Evolutionary conservation across 1,139 yeast species (phyloP), one percentile per base, ranked within the genome.

Genomic region (Debaryomyces psychrophilus): DNA sequence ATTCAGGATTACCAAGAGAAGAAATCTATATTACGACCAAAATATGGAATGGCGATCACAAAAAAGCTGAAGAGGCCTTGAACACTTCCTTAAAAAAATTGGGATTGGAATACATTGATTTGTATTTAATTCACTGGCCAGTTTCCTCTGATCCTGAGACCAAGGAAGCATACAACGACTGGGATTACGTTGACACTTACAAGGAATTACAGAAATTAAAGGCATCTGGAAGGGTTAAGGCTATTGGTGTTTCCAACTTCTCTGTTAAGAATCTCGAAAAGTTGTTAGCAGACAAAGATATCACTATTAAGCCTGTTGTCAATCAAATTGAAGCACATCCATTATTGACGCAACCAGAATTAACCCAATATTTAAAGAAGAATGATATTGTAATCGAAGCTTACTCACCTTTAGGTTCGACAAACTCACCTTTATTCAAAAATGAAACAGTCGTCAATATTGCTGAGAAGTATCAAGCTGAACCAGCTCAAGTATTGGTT

Each of bases 41-140:
- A 65, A 73, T 89, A 54, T 85, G 90, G 88, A 78, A 83, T 50
- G 69, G 83, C 31, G 83, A 79, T 59, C 90, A 86, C 60, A 73
- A 76, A 56, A 71, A 81, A 44, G 85, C 84, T 22, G 84, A 67
- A 38, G 72, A 63, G 36, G 88, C 87, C 6, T 69, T 90, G 47
- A 79, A 84, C 43, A 68, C 64, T 43, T 84, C 95, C 2, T 76
- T 90, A 59, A 62, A 77, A 56, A 82, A 82, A 59, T 73, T 90
- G 56, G 85, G 85, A 2, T 68, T 87, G 55, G 95, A 87, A 45
- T 90, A 90, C 59, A 84, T 90, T 48, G 97, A 90, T 63, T 73
- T 90, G 57, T 85, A 85, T 64, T 76, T 90, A 62, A 79, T 89
- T 60, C 97, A 92, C 69, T 90, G 96, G 96, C 97, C 97, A 4